Evolutionary conservation across 352 stramenopile species (phyloP), one percentile per base, ranked within the genome.

Genomic region (Pythium monospermum): DNA sequence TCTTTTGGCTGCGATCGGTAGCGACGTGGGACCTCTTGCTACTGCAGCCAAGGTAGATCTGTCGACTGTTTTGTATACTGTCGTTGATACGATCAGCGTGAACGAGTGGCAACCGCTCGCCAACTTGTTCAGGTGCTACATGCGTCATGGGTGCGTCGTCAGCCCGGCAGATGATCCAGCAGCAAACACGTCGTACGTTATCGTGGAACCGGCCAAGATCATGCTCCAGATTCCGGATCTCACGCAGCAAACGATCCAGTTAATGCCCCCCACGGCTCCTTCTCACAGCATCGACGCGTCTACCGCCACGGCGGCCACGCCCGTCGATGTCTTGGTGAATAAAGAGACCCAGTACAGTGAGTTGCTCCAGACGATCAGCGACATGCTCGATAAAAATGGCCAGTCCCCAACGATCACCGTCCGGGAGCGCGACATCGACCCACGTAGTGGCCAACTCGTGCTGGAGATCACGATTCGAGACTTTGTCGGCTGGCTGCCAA

Each of bases 401-500:
- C 40, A 51, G 27, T 59, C 51, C 0, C 51, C 51, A 16, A 25
- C n/a, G 7, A 40, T 59, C 16, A 26, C 18, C 3, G 15, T 59
- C 25, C 36, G 6, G 4, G 35, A 51, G 16, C 51, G 26, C 1
- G 32, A 45, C 6, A 22, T 41, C 7, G 35, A 36, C 0, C 22
- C 32, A 6, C 16, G 1, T 10, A 37, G 13, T 22, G 21, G 21
- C 32, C 10, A 37, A 11, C n/a, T 59, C 13, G 26, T 38, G 5
- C 31, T 59, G 13, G 51, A 59, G 4, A 21, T 59, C 8, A 43
- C 40, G 19, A 41, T 59, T 10, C 32, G 21, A 2, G 41, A 52
- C 25, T 59, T 26, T 28, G 51, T 53, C 8, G 54, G 54, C 6
- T 61, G 46, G 54, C 38, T 61, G 3, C 54, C 54, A 10, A 47